Conservation (phyloP, 257 asterid genomes). For the Pogostemon cablin region DNA sequence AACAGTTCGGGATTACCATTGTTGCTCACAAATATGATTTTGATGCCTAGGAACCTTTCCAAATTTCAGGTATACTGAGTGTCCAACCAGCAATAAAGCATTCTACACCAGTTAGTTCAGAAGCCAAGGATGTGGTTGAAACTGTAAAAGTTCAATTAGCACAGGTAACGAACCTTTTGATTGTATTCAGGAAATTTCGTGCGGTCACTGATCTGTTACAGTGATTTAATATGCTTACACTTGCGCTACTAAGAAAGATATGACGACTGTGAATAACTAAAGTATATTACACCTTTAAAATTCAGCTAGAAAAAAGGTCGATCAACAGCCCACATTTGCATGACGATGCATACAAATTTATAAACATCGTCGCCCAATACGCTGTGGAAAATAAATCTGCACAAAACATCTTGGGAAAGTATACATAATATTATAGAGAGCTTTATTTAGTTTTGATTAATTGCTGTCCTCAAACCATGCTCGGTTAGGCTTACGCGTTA, state of each 20-base stretch:
- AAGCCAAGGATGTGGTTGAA: constrained; percentile 87
- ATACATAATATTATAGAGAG: not conserved
- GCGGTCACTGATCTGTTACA: not conserved
- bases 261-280: constrained; percentile 1
- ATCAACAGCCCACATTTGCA: not conserved
- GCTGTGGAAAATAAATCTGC: not conserved
- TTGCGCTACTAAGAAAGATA: not conserved
- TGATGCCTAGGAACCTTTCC: constrained; percentile 66
- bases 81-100: constrained; percentile 84
- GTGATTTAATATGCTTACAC: not conserved
- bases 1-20: constrained; percentile 78
- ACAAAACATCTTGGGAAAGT: constrained; percentile 1
- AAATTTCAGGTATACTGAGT: constrained; percentile 66
- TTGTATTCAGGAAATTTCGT: not conserved
- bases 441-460: constrained; percentile 25
- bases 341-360: not conserved
- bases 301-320: not conserved
- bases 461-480: constrained; percentile 59
- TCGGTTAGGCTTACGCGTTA: constrained; percentile 69
- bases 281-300: not conserved
- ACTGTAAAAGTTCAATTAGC: constrained; percentile 87
- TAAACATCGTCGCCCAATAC: not conserved
- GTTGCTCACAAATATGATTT: constrained; percentile 77
- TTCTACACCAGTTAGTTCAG: constrained; percentile 84
- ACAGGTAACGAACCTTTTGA: constrained; percentile 51